Evolutionary conservation across 768 basidiomycete genomes (phyloP).

Genomic region (Phanerochaete sordida): DNA sequence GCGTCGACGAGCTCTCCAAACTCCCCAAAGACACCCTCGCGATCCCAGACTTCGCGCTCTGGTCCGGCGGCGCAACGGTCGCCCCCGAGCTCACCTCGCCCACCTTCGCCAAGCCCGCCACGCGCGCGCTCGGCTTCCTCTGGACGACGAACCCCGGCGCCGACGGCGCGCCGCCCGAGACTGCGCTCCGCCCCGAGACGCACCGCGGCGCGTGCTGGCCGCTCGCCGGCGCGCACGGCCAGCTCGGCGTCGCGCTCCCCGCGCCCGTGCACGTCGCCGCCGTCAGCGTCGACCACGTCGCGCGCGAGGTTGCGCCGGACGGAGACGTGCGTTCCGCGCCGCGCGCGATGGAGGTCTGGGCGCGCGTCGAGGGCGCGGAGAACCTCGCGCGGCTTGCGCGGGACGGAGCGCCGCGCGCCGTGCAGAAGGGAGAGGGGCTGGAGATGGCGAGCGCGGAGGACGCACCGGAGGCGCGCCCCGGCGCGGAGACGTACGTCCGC

Average conservation of each 20-base stretch:
- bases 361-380: slow-evolving; percentile 73
- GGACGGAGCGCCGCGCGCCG: slow-evolving; percentile 48
- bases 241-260: slow-evolving; percentile 78
- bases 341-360: slow-evolving; percentile 88
- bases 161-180: slow-evolving; percentile 78
- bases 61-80: slow-evolving; percentile 75
- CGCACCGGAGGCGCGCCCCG: slow-evolving; percentile 28
- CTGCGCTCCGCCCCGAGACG: slow-evolving; percentile 81
- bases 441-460: slow-evolving; percentile 11
- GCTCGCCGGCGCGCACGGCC: slow-evolving; percentile 75
- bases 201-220: slow-evolving; percentile 93
- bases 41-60: slow-evolving; percentile 81
- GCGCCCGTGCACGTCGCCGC: slow-evolving; percentile 53
- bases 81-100: slow-evolving; percentile 80
- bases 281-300: slow-evolving; percentile 86
- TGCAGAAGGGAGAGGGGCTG: neutral
- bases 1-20: slow-evolving; percentile 65
- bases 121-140: slow-evolving; percentile 45
- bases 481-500: slow-evolving; percentile 31
- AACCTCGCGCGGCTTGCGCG: slow-evolving; percentile 61
- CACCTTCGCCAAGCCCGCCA: slow-evolving; percentile 66
- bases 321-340: slow-evolving; percentile 79
- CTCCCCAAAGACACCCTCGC: slow-evolving; percentile 78
- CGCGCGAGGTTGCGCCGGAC: slow-evolving; percentile 81
- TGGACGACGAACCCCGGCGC: slow-evolving; percentile 61